These are phyloP conservation scores for Fagopyrum esculentum DNA, from an alignment of 148 eudicot species.

Conservation along the genomic window DNA sequence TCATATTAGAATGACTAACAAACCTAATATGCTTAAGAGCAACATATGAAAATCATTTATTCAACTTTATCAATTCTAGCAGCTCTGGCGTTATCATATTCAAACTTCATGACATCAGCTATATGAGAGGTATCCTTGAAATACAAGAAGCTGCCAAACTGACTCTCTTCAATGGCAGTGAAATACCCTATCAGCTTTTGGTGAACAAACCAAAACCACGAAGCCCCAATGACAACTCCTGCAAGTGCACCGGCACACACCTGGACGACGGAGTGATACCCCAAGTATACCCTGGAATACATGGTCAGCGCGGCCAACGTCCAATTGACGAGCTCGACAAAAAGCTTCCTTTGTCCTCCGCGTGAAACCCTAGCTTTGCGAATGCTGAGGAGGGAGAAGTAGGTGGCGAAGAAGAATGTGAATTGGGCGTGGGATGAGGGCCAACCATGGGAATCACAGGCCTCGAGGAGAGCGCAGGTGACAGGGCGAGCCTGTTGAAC, in stretches of 20 bases:
- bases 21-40: background rate
- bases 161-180: conserved; percentile 67
- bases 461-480: conserved; percentile 67
- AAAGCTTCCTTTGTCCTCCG: conserved; percentile 29
- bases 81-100: conserved; percentile 72
- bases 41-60: background rate
- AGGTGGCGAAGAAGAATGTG: conserved; percentile 78
- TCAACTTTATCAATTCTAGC: conserved; percentile 40
- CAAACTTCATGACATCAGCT: conserved; percentile 71
- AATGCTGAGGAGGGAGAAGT: conserved; percentile 46
- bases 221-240: conserved; percentile 46
- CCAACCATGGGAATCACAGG: conserved; percentile 93
- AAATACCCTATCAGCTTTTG: conserved; percentile 32
- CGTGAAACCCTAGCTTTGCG: conserved; percentile 25
- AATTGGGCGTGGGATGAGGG: conserved; percentile 87
- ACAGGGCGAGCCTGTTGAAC: conserved; percentile 76
- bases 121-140: conserved; percentile 87
- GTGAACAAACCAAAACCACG: conserved; percentile 74
- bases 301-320: conserved; percentile 14
- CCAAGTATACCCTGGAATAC: conserved; percentile 7
- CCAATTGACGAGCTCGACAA: conserved; percentile 44
- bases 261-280: background rate
- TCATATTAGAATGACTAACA: too few species aligned
- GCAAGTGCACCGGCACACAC: conserved; percentile 32
- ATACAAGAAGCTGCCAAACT: conserved; percentile 58